Evolutionary conservation across 208 protist species (phyloP), one percentile per base, ranked within the genome.

Genomic region (Trypanosoma theileri): DNA sequence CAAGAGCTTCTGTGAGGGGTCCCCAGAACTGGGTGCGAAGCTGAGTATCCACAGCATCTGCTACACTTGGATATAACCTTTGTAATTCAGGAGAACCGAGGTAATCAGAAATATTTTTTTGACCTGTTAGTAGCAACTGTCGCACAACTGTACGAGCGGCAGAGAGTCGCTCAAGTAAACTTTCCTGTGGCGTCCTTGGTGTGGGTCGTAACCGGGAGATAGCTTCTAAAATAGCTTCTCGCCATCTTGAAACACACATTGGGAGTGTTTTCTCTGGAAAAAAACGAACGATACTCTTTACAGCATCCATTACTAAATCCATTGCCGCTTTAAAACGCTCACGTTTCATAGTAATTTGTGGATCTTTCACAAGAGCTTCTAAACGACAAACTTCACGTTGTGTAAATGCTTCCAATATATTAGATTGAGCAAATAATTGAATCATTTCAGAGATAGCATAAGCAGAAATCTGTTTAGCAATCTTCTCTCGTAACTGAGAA

Each of bases 181-280:
- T 51, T 12, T 19, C 59, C 48, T 75, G 66, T 24, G 59, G 22
- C 35, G 42, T 64, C 10, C 28, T 0, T 19, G 63, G 31, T 40
- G 35, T 48, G 24, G 51, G 68, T 35, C 63, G 64, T 40, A 79
- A 63, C 51, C 61, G 40, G 7, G 59, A 26, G 6, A 91, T 53
- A 21, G 75, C 31, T 14, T 62, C 52, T 24, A 77, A 48, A 17
- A 90, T 59, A 11, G 73, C 42, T 21, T 66, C 52, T 6, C 71
- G 73, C 84, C 84, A 90, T 11, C 58, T 60, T 6, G 35, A 46
- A 16, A 79, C 66, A 56, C 85, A 91, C 46, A 73, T 66, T 9
- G 69, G 67, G 10, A 79, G 75, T 28, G 79, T 81, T 42, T 81
- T 79, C 1, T 88, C 77, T 9, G 85, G 85, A 26, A 76, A 80